phyloP scores from a whole-genome alignment of 768 basidiomycete species.

The Neoboletus magnificus region DNA sequence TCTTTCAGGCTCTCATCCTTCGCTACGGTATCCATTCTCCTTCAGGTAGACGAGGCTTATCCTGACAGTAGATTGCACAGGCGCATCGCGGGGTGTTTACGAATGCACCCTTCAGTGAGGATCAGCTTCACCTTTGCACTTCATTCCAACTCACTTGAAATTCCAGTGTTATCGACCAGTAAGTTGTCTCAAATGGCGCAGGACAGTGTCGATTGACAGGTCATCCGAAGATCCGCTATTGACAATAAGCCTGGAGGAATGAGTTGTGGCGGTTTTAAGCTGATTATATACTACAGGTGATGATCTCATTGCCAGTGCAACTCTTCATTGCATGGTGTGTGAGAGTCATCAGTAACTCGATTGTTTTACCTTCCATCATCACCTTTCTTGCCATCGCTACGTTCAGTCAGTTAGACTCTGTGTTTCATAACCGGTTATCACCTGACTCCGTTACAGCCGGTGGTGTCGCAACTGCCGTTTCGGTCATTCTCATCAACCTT shows the following conservation, averaged over 20 bases:
- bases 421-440: no score
- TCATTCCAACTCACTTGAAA: slow-evolving; percentile 18
- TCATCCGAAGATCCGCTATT: slow-evolving; percentile 39
- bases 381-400: slow-evolving; percentile 3
- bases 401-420: slow-evolving; percentile 4
- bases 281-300: slow-evolving; percentile 33
- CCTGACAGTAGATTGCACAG: slow-evolving; percentile 27
- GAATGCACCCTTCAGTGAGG: slow-evolving; percentile 1
- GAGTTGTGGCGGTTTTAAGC: not conserved
- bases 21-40: slow-evolving; percentile 38
- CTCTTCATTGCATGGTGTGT: slow-evolving; percentile 47
- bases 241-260: slow-evolving; percentile 32
- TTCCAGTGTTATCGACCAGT: slow-evolving; percentile 13
- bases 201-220: not conserved
- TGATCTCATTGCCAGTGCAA: slow-evolving; percentile 44
- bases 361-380: slow-evolving; percentile 25
- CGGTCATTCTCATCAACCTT: slow-evolving; percentile 28
- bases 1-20: slow-evolving; percentile 47
- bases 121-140: not conserved
- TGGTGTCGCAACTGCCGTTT: slow-evolving; percentile 34
- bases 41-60: not conserved
- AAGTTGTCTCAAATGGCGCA: not conserved
- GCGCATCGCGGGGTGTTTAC: slow-evolving; percentile 1
- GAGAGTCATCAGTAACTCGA: slow-evolving; percentile 33
- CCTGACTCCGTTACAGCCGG: slow-evolving; percentile 25